These are phyloP conservation scores for Ilex asprella DNA, from an alignment of 257 asterid species.

Conservation along the genomic window DNA sequence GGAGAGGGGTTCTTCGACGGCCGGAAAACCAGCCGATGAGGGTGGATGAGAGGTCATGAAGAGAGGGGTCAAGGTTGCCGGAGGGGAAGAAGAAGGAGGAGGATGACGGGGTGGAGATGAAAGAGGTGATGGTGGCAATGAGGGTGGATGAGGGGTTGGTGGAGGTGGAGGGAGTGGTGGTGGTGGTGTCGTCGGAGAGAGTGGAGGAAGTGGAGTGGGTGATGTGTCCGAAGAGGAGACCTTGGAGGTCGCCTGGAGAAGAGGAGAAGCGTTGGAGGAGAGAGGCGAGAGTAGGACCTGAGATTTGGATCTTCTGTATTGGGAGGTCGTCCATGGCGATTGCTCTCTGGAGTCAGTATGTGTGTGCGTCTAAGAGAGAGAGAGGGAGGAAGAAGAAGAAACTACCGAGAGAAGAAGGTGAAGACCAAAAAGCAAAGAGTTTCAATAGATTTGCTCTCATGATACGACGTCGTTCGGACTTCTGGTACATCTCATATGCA, in stretches of 20 bases:
- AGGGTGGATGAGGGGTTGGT: conserved; percentile 29
- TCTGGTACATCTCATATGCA: too few species aligned
- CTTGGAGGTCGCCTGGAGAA: conserved; percentile 62
- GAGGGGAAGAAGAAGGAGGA: conserved; percentile 45
- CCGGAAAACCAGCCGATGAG: conserved; percentile 48
- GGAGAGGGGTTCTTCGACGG: conserved; percentile 38
- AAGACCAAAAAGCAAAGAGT: too few species aligned
- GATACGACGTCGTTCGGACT: too few species aligned
- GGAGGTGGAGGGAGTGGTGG: conserved; percentile 17
- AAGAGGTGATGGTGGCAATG: conserved; percentile 56
- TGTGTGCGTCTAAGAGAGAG: not conserved
- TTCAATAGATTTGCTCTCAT: too few species aligned
- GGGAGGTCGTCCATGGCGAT: conserved; percentile 42
- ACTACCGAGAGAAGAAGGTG: too few species aligned
- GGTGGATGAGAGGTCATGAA: conserved; percentile 11
- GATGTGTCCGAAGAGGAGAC: conserved; percentile 66
- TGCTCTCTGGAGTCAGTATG: not conserved
- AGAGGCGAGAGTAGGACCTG: conserved; percentile 70
- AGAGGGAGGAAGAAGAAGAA: too few species aligned
- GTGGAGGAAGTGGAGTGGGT: conserved; percentile 39
- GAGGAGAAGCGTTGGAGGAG: conserved; percentile 77
- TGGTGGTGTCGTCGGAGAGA: conserved; percentile 55
- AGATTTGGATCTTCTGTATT: conserved; percentile 56
- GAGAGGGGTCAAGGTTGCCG: conserved; percentile 9
- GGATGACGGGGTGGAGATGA: conserved; percentile 48